Evolutionary conservation across 2,329 filamentous ascomycete species (phyloP).

Genomic region (Elsinoe australis): DNA sequence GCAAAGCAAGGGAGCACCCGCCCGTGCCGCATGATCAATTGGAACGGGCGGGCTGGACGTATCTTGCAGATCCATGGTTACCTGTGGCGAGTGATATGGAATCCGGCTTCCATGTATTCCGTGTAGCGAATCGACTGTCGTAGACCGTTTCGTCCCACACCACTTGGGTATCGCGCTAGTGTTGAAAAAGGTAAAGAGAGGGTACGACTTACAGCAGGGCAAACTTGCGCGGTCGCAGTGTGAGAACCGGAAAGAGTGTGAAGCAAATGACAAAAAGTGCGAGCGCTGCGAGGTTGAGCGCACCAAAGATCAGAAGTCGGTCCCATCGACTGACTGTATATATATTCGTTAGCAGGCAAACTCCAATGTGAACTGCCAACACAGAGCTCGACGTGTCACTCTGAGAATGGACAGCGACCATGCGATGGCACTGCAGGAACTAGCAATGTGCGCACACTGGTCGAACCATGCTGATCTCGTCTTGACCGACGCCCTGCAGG

Average conservation of each 20-base stretch:
- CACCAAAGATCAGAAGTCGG: conserved; percentile 81
- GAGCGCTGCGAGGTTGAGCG: conserved; percentile 80
- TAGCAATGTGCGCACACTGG: conserved; percentile 1
- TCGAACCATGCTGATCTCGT: conserved; percentile 12
- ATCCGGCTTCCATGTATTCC: conserved; percentile 7
- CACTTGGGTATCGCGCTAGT: conserved; percentile 5
- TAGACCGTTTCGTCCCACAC: too few species aligned
- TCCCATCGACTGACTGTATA: conserved; percentile 91
- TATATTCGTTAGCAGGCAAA: conserved; percentile 26
- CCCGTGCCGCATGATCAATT: conserved; percentile 21
- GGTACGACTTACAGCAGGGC: conserved; percentile 72
- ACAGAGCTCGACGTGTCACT: conserved; percentile 16
- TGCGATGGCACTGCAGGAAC: conserved; percentile 17
- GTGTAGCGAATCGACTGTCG: conserved; percentile 8
- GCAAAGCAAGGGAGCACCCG: conserved; percentile 20
- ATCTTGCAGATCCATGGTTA: conserved; percentile 14
- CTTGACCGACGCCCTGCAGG: not conserved
- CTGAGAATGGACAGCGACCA: conserved; percentile 15
- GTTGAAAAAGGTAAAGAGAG: not conserved
- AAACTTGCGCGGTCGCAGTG: conserved; percentile 82
- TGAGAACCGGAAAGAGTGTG: conserved; percentile 75
- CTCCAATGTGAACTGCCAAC: conserved; percentile 24
- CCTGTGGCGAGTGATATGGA: conserved; percentile 16
- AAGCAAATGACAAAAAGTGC: conserved; percentile 93
- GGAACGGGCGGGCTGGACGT: conserved; percentile 2